These are phyloP conservation scores for Millerozyma acaciae DNA, from an alignment of 805 yeast species.

Conservation along the genomic window DNA sequence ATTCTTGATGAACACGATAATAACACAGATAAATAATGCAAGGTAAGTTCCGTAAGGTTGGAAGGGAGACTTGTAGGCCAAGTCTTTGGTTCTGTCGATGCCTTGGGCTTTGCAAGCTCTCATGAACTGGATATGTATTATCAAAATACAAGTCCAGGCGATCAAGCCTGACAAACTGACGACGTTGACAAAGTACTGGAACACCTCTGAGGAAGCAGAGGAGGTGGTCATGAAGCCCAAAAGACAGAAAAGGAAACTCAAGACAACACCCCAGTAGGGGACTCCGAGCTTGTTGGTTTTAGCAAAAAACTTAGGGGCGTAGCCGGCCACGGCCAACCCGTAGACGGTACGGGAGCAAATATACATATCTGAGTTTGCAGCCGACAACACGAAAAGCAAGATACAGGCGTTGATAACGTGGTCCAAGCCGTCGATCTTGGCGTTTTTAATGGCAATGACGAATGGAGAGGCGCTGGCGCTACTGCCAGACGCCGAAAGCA, in stretches of 20 bases:
- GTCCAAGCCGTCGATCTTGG: slow-evolving; percentile 62
- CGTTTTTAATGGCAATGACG: slow-evolving; percentile 72
- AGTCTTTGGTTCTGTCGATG: slow-evolving; percentile 44
- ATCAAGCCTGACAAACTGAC: slow-evolving; percentile 72
- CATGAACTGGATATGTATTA: slow-evolving; percentile 64
- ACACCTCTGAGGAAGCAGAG: slow-evolving; percentile 51
- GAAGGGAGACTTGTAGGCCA: slow-evolving; percentile 61
- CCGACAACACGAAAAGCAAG: slow-evolving; percentile 72
- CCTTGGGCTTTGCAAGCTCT: slow-evolving; percentile 64
- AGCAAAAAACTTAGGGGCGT: slow-evolving; percentile 67
- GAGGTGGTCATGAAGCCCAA: slow-evolving; percentile 71
- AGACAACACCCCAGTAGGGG: slow-evolving; percentile 55
- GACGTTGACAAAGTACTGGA: slow-evolving; percentile 68
- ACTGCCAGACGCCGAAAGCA: slow-evolving; percentile 49
- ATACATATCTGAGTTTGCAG: slow-evolving; percentile 76
- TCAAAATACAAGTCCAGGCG: slow-evolving; percentile 69
- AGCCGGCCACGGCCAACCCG: slow-evolving; percentile 67
- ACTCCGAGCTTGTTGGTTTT: slow-evolving; percentile 67
- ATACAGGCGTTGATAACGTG: slow-evolving; percentile 77
- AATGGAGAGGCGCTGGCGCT: slow-evolving; percentile 79
- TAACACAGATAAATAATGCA: slow-evolving; percentile 49
- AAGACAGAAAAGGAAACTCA: slow-evolving; percentile 52
- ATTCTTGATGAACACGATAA: slow-evolving; percentile 63
- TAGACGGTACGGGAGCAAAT: slow-evolving; percentile 73
- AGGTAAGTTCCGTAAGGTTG: slow-evolving; percentile 66